phyloP scores from a whole-genome alignment of 352 stramenopile genomes.

The Phytophthora sojae region DNA sequence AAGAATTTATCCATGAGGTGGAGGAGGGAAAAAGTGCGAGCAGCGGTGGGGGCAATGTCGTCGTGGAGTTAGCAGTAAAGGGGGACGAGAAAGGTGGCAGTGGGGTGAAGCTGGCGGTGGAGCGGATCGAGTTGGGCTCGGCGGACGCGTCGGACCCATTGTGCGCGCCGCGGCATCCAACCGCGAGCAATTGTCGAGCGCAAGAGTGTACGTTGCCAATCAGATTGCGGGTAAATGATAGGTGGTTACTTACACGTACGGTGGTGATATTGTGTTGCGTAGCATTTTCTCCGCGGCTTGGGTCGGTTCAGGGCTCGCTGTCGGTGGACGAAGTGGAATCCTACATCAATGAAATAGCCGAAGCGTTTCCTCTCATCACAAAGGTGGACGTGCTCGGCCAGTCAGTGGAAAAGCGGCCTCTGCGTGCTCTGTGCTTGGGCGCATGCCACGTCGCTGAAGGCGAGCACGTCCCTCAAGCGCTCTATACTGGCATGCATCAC shows the following conservation, averaged over 20 bases:
- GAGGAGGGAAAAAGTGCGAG: slow-evolving; percentile 3
- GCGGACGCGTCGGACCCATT: slow-evolving; percentile 38
- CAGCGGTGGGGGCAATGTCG: background rate
- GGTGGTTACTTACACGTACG: background rate
- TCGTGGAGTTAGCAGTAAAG: slow-evolving; percentile 40
- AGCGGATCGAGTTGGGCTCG: slow-evolving; percentile 37
- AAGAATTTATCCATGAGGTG: slow-evolving; percentile 42
- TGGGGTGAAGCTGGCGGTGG: slow-evolving; percentile 20
- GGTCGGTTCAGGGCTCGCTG: slow-evolving; percentile 68
- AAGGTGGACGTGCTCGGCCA: slow-evolving; percentile 64
- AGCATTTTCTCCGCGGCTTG: slow-evolving; percentile 63
- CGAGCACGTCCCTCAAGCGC: slow-evolving; percentile 52
- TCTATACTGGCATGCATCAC: slow-evolving; percentile 89
- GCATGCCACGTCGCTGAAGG: slow-evolving; percentile 41
- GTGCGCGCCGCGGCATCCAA: slow-evolving; percentile 44
- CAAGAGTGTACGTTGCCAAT: slow-evolving; percentile 45
- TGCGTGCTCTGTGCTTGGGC: slow-evolving; percentile 77
- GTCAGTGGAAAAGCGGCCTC: slow-evolving; percentile 64
- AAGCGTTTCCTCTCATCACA: slow-evolving; percentile 53
- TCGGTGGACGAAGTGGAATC: slow-evolving; percentile 66
- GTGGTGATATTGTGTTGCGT: background rate
- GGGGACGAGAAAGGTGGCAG: background rate
- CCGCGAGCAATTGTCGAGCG: slow-evolving; percentile 48
- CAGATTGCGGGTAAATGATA: background rate
- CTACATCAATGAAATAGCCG: slow-evolving; percentile 56